Evolutionary conservation across 768 basidiomycete genomes (phyloP), one percentile per base, ranked within the genome.

Genomic region (Kwoniella heveanensis): DNA sequence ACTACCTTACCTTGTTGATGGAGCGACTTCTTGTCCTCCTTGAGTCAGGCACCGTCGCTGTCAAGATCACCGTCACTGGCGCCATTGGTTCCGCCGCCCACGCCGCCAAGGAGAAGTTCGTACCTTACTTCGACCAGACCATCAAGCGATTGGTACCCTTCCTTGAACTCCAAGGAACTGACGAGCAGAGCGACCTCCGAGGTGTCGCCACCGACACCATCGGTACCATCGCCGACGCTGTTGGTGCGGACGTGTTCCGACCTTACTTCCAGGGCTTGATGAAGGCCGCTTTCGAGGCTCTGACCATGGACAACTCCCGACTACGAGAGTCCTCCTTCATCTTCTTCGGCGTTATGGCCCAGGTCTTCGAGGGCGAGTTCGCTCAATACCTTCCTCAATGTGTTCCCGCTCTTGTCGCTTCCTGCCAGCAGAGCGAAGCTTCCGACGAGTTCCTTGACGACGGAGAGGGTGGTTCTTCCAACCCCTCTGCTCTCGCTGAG

Each of bases 121-220:
- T 88, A 46, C 92, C 92, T 0, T 99, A 96, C 84, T 98, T 99
- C 84, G 85, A 89, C 76, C 88, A 89, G 17, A 92, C 90, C 54
- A 94, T 98, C 88, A 83, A 85, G 69, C 88, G 88, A 62, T 86
- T 99, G 69, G 86, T 90, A 66, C 89, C 90, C 74, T 96, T 95
- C 87, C 86, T 98, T 54, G 82, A 86, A 32, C 86, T 98, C 27
- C 68, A 77, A 54, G 88, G 86, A 27, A 90, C 94, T 70, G 93
- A 91, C 50, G 95, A 96, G 78, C 92, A 96, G 81, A 87, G 85
- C 48, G 94, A 97, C 72, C 86, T 99, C 39, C 91, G 95, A 61
- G 95, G 96, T 37, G 94, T 97, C 76, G 89, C 95, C 12, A 96
- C 96, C 87, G 96, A 98, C 81, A 92, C 96, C n/a, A 88, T 97